phyloP scores from a whole-genome alignment of 2,329 filamentous ascomycete species.

The Xylaria arbuscula region DNA sequence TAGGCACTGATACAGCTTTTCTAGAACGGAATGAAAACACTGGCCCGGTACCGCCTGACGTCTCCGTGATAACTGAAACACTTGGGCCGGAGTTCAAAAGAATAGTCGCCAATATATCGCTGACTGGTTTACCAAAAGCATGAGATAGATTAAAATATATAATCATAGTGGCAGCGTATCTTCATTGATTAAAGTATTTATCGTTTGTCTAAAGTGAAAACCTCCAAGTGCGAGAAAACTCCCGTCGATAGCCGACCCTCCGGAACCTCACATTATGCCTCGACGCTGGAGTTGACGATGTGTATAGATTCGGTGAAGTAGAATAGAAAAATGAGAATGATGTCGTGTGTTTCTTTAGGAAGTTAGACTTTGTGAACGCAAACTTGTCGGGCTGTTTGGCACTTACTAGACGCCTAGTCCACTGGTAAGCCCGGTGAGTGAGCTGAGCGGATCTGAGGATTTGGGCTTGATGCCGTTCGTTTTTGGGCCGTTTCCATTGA shows the following conservation, averaged over 20 bases:
- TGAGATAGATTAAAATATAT: constrained; percentile 2
- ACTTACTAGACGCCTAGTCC: constrained; percentile 33
- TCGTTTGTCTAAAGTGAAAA: constrained; percentile 11
- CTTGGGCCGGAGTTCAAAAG: constrained; percentile 41
- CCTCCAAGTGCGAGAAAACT: neutral
- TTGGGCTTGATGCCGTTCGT: constrained; percentile 22
- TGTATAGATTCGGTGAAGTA: neutral
- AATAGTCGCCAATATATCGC: constrained; percentile 43
- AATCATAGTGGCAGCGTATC: neutral
- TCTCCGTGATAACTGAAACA: constrained; percentile 46
- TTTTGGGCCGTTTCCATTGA: constrained; percentile 16
- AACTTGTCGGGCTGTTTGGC: neutral
- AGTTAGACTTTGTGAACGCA: constrained; percentile 5
- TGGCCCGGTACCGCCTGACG: constrained; percentile 54
- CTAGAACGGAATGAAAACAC: constrained; percentile 49
- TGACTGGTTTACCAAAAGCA: constrained; percentile 24
- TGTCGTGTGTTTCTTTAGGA: constrained; percentile 3
- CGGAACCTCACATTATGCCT: neutral
- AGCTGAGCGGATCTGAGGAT: constrained; percentile 5
- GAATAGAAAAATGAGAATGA: neutral
- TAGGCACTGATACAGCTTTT: constrained; percentile 41
- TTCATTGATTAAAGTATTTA: constrained; percentile 2
- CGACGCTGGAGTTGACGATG: neutral
- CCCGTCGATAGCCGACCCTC: neutral
- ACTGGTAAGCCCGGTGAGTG: constrained; percentile 26